Evolutionary conservation across 2,329 filamentous ascomycete genomes (phyloP).

Genomic region (Thyridium curvatum): DNA sequence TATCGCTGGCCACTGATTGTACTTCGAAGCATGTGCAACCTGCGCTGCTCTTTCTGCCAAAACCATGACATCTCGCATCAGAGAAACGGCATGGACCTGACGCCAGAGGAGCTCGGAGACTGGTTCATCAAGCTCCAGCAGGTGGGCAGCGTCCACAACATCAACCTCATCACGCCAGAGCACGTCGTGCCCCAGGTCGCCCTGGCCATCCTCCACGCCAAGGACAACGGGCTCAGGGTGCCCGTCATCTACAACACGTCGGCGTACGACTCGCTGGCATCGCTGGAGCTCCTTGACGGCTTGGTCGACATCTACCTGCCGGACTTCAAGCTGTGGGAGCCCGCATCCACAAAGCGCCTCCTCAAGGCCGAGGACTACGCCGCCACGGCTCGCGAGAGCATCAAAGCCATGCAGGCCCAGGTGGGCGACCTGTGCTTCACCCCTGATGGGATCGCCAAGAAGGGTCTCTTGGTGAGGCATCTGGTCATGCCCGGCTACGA

Average conservation of each 20-base stretch:
- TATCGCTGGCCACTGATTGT: background rate
- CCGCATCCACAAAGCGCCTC: conserved; percentile 58
- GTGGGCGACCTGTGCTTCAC: conserved; percentile 83
- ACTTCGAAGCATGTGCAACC: conserved; percentile 45
- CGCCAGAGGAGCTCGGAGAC: conserved; percentile 66
- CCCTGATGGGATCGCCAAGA: conserved; percentile 72
- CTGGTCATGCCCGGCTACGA: conserved; percentile 80
- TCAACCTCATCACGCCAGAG: conserved; percentile 82
- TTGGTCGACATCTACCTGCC: conserved; percentile 83
- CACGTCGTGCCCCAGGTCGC: conserved; percentile 82
- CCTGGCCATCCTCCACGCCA: conserved; percentile 67
- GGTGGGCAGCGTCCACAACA: conserved; percentile 78
- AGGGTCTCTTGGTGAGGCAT: conserved; percentile 68
- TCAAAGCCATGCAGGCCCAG: conserved; percentile 73
- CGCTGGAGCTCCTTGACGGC: conserved; percentile 67
- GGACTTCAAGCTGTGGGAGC: conserved; percentile 79
- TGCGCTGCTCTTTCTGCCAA: conserved; percentile 72
- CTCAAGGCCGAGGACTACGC: conserved; percentile 76
- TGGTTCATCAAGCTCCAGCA: conserved; percentile 82
- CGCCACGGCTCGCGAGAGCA: conserved; percentile 65
- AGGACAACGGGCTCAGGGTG: conserved; percentile 60
- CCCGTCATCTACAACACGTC: conserved; percentile 85
- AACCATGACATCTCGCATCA: conserved; percentile 81
- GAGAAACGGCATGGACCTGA: conserved; percentile 73
- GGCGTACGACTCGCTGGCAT: conserved; percentile 70